These are phyloP conservation scores for Cicer yamashitae DNA, from an alignment of 306 rosid species.

Conservation along the genomic window DNA sequence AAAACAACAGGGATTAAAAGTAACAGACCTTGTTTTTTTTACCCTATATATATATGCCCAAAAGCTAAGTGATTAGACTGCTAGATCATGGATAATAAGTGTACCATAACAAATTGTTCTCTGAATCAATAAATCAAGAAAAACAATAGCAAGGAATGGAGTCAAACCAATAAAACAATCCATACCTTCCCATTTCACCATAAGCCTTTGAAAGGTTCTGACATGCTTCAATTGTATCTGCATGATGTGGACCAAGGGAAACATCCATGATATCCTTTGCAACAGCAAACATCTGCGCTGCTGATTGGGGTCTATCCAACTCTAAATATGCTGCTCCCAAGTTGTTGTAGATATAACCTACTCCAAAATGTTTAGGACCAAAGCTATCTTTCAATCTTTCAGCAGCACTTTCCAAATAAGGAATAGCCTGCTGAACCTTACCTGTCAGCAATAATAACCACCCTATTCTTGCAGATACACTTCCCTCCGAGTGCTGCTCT, in stretches of 20 bases:
- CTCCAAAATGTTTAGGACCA: slow-evolving; percentile 96
- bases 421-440: slow-evolving; percentile 86
- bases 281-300: slow-evolving; percentile 92
- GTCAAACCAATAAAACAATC: slow-evolving; percentile 38
- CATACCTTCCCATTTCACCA: slow-evolving; percentile 75
- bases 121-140: slow-evolving; percentile 38
- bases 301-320: slow-evolving; percentile 91
- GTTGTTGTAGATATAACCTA: slow-evolving; percentile 91
- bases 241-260: slow-evolving; percentile 91
- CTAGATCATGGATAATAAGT: not conserved
- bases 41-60: not conserved
- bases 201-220: slow-evolving; percentile 95
- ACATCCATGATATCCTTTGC: slow-evolving; percentile 95
- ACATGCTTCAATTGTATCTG: slow-evolving; percentile 86
- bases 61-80: not conserved
- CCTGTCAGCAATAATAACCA: slow-evolving; percentile 89
- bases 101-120: slow-evolving; percentile 10
- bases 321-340: slow-evolving; percentile 95
- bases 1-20: not conserved
- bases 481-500: slow-evolving; percentile 91
- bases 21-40: too few relatives aligned
- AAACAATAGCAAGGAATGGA: slow-evolving; percentile 17
- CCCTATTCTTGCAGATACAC: slow-evolving; percentile 88
- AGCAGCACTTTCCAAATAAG: slow-evolving; percentile 88
- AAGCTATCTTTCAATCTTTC: slow-evolving; percentile 87